phyloP scores from a whole-genome alignment of 257 asterid species.

The Orobanche coerulescens region DNA sequence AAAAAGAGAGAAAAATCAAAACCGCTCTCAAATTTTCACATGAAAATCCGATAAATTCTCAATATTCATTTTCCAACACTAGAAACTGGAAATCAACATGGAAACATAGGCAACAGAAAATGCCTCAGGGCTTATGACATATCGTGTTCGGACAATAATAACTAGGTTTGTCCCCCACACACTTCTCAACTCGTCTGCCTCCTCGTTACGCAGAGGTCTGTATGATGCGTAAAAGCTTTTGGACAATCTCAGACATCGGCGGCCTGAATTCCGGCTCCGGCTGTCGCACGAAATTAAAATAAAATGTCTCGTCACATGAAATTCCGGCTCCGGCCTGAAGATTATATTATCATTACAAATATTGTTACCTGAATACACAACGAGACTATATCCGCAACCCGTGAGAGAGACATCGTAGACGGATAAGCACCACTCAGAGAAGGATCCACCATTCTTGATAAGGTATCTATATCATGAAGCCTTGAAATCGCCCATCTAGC shows the following conservation, averaged over 20 bases:
- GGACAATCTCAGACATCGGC: conserved; percentile 89
- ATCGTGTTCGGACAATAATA: neutral
- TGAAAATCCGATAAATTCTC: too few species aligned
- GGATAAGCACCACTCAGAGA: conserved; percentile 68
- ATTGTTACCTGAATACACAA: conserved; percentile 79
- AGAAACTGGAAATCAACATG: too few species aligned
- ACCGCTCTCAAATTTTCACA: too few species aligned
- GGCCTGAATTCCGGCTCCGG: conserved; percentile 92
- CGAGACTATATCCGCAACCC: conserved; percentile 85
- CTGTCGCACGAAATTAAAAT: conserved; percentile 31
- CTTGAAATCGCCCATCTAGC: conserved; percentile 82
- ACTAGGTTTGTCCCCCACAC: neutral
- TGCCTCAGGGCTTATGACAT: neutral
- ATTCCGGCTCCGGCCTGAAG: too few species aligned
- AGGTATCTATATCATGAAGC: conserved; percentile 77
- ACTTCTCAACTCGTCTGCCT: neutral
- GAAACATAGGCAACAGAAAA: too few species aligned
- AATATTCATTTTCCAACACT: too few species aligned
- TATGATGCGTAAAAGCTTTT: conserved; percentile 52
- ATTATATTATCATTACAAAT: too few species aligned
- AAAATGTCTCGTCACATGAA: neutral
- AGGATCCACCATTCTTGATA: conserved; percentile 90
- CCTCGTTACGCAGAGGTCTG: neutral
- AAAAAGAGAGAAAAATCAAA: too few species aligned
- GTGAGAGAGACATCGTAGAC: conserved; percentile 72